A percentile compares a stretch with the other conserved stretches of the same genome.
Evolutionary conservation across 1,139 yeast species (phyloP).

Genomic region (Saccharomycopsis hybrid): DNA sequence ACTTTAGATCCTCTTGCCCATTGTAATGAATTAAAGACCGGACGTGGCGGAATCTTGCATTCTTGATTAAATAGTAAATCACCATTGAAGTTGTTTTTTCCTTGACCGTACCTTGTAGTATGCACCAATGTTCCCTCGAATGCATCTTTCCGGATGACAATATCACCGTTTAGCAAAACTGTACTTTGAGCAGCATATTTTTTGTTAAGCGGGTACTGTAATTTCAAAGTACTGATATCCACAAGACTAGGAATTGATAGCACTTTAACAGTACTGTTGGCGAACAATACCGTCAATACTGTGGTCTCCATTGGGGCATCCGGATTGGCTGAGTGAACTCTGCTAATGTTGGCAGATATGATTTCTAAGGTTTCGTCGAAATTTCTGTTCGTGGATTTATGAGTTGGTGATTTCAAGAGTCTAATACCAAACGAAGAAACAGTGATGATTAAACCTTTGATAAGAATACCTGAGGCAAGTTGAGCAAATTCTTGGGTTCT

Average conservation of each 20-base stretch:
- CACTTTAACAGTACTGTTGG: slow-evolving; percentile 37
- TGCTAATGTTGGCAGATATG: slow-evolving; percentile 56
- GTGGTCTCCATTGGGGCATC: slow-evolving; percentile 29
- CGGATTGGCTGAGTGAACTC: slow-evolving; percentile 28
- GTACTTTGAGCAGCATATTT: slow-evolving; percentile 37
- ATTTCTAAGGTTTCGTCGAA: slow-evolving; percentile 37
- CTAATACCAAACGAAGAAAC: slow-evolving; percentile 53
- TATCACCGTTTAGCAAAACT: slow-evolving; percentile 66
- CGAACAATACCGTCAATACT: slow-evolving; percentile 36
- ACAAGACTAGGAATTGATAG: slow-evolving; percentile 48
- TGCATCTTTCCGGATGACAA: slow-evolving; percentile 51
- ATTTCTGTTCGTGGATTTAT: slow-evolving; percentile 50
- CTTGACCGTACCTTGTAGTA: slow-evolving; percentile 35
- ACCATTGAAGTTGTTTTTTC: slow-evolving; percentile 28
- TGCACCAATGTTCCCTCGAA: slow-evolving; percentile 52
- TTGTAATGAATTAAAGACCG: slow-evolving; percentile 70
- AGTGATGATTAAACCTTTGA: slow-evolving; percentile 58
- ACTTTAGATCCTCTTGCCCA: slow-evolving; percentile 80
- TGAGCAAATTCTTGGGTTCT: slow-evolving; percentile 50
- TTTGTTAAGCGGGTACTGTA: slow-evolving; percentile 37
- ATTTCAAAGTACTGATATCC: slow-evolving; percentile 37
- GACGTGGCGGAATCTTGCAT: slow-evolving; percentile 67
- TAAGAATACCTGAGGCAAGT: slow-evolving; percentile 53
- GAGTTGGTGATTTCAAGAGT: slow-evolving; percentile 15
- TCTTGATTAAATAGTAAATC: slow-evolving; percentile 49